A percentile compares a stretch with the other conserved stretches of the same genome.
Conservation (phyloP, 2,329 filamentous ascomycete genomes). For the Fusarium sp. region DNA sequence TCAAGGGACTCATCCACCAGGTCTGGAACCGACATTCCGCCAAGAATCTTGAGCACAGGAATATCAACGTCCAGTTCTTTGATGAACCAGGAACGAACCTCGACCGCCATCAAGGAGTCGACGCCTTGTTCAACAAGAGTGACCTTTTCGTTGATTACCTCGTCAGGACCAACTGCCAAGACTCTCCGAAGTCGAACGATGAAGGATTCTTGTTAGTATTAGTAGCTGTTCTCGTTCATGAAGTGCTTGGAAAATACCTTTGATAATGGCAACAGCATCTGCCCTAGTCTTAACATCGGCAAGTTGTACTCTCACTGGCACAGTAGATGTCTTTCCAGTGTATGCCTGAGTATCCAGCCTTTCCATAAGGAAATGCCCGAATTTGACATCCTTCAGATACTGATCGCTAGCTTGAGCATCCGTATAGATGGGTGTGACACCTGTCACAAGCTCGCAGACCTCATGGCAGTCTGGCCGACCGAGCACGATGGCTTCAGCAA, state of each 20-base stretch:
- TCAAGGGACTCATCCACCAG: background rate
- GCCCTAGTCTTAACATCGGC: background rate
- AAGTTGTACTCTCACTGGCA: background rate
- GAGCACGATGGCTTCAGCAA: background rate
- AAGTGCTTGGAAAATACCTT: background rate
- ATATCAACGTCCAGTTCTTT: conserved; percentile 7
- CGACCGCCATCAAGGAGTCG: conserved; percentile 4
- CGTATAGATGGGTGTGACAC: background rate
- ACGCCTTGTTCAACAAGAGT: background rate
- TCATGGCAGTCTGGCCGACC: background rate
- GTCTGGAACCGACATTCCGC: background rate
- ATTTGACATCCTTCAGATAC: background rate
- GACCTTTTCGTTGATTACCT: background rate
- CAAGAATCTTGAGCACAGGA: conserved; percentile 5
- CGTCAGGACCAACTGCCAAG: background rate
- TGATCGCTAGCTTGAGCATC: background rate
- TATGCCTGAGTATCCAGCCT: background rate
- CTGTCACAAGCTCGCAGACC: background rate
- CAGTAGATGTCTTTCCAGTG: background rate
- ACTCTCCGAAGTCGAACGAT: background rate
- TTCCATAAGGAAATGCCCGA: background rate
- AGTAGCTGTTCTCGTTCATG: background rate
- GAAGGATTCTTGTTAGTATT: background rate
- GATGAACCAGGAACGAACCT: conserved; percentile 12
- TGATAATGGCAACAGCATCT: background rate